Percentiles rank a stretch among this genome's conserved stretches.
phyloP scores from a whole-genome alignment of 2,329 filamentous ascomycete genomes.

The Diaporthe batatas region DNA sequence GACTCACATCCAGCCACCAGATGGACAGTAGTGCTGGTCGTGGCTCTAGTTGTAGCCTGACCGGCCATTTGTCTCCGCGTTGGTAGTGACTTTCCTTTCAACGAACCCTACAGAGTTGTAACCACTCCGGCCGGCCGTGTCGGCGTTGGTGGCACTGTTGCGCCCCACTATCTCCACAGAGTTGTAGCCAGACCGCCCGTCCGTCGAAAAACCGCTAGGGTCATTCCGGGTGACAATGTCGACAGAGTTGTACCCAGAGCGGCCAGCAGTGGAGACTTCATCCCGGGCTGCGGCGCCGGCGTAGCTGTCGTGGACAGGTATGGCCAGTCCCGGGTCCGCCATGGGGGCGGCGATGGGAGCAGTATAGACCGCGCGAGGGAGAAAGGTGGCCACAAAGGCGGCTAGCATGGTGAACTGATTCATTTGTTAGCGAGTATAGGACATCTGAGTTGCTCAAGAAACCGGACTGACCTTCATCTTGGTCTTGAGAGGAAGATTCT shows the following conservation, averaged over 20 bases:
- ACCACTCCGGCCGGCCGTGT: background rate
- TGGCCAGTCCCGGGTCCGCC: background rate
- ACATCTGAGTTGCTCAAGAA: background rate
- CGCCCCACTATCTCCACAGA: background rate
- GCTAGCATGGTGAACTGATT: conserved; percentile 1
- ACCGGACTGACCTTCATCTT: conserved; percentile 19
- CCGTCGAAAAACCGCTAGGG: background rate
- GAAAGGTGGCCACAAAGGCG: conserved; percentile 3
- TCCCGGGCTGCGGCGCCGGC: background rate
- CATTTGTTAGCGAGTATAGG: background rate
- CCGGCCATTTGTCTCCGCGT: conserved; percentile 11
- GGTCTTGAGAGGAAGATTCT: too few species aligned
- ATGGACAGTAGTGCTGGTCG: background rate
- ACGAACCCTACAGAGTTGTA: background rate
- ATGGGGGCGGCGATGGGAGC: background rate
- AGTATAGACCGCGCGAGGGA: background rate
- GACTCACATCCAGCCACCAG: background rate
- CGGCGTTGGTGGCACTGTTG: background rate
- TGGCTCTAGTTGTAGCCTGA: conserved; percentile 14
- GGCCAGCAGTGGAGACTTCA: background rate
- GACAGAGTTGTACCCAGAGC: conserved; percentile 24
- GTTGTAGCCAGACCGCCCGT: conserved; percentile 10
- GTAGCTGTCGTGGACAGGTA: background rate
- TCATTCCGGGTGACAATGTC: background rate
- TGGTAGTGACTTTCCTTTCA: background rate